Evolutionary conservation across 352 stramenopile species (phyloP), one percentile per base, ranked within the genome.

Genomic region (Pythium oligandrum): DNA sequence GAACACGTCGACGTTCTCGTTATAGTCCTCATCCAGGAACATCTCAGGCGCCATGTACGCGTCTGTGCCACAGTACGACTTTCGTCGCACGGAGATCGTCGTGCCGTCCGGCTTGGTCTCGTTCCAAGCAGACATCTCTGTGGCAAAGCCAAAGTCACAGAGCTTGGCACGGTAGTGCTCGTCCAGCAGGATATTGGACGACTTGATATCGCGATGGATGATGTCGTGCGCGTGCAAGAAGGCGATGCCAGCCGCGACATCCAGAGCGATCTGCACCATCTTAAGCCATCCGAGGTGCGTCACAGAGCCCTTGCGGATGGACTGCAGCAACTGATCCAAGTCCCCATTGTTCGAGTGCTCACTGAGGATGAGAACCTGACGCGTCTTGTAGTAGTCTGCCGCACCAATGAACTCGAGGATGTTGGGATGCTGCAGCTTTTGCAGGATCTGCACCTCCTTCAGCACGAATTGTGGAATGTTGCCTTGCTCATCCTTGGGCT

Each of bases 141-240:
- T 83, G 1, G 82, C 84, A 53, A 94, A 94, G 45, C 82, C 84
- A 56, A 94, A 94, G 64, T 94, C 84, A 48, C 84, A 94, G 12
- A 94, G 70, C 63, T 90, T 91, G 45, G 80, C 75, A 40, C 68
- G 74, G 53, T 80, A 74, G 11, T 84, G 49, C 8, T 82, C 73
- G 54, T 93, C 84, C 36, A 94, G 68, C 39, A 94, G 51, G 34
- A 94, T 92, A 53, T 94, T 94, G 55, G 80, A 89, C n/a, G 82
- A 89, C 63, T 95, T 95, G 61, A 95, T 90, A 58, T 95, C 84
- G 9, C 84, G 74, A 48, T 95, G 84, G 52, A 95, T 85, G 53
- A 92, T 80, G 49, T 73, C 66, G 35, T 71, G 70, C 43, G 75
- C 71, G 71, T 99, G 97, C 51, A 99, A 66, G 72, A 98, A 99